Evolutionary conservation across 305 asterid genomes (phyloP), one percentile per base, ranked within the genome.

Genomic region (Nicotiana rustica): DNA sequence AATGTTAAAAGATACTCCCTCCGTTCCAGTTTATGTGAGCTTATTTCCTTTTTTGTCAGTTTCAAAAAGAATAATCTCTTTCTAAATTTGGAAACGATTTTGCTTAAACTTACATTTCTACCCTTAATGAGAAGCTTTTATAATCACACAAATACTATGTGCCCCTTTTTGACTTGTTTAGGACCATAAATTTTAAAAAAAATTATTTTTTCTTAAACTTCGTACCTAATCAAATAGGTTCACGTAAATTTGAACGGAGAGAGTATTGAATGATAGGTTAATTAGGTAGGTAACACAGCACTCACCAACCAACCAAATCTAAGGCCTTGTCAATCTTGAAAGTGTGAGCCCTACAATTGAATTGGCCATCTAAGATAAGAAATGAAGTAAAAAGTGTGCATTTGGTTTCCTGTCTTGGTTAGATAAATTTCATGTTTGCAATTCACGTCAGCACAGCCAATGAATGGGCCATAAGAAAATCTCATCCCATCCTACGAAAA

Each of bases 391-490:
- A 70, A 70, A 10, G 18, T 70, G 55, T 59, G 6, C 52, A 38
- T 78, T 78, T 36, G 82, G 25, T 57, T 64, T 47, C 62, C 75
- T 47, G 14, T 49, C 83, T 80, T 66, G 83, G 70, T 66, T 36
- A 55, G 83, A 44, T 10, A 66, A 38, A 31, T 41, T 66, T 66
- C 19, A 36, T 18, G 66, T 47, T 80, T 80, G 62, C 49, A 47
- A 80, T 65, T 33, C n/a, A 80, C 83, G 83, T 17, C 47, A 66
- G 15, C 15, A 25, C 47, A 80, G 47, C 49, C 77, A 66, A 66
- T 66, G 33, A 80, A 64, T 80, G 83, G 83, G 76, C 83, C 83
- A 47, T 10, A 38, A 47, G 66, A 80, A 80, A 80, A 80, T 66
- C 70, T 68, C 65, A 47, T 31, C 10, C 33, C 77, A 80, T 66